phyloP scores from a whole-genome alignment of 495 filamentous ascomycete species.

The Tuber melanosporum region DNA sequence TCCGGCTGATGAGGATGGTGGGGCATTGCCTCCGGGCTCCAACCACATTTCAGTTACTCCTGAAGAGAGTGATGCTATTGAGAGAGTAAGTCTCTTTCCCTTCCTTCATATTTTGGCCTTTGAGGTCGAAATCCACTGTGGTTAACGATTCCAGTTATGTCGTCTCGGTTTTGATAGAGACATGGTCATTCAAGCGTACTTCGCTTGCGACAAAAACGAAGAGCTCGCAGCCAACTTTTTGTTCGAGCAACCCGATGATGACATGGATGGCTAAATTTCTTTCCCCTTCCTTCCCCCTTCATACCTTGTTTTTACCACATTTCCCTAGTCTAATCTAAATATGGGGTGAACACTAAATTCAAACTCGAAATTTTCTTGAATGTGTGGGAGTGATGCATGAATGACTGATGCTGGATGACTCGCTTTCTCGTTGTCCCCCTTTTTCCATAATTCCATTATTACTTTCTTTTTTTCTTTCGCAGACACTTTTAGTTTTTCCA shows the following conservation, averaged over 20 bases:
- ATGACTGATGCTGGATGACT: slow-evolving; percentile 3
- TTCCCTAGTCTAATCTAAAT: background rate
- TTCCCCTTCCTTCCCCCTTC: background rate
- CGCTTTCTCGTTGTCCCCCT: background rate
- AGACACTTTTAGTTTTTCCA: background rate
- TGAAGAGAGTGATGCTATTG: slow-evolving; percentile 93
- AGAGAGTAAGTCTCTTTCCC: slow-evolving; percentile 61
- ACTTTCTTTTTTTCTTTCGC: background rate
- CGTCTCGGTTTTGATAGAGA: slow-evolving; percentile 88
- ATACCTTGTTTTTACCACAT: background rate
- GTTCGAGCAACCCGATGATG: slow-evolving; percentile 92
- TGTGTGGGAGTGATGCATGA: slow-evolving; percentile 4
- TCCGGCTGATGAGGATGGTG: slow-evolving; percentile 50
- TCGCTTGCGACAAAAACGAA: slow-evolving; percentile 98
- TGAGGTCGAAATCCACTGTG: slow-evolving; percentile 13
- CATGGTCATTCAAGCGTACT: slow-evolving; percentile 94
- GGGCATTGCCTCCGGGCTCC: slow-evolving; percentile 74
- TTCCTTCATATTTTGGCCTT: background rate
- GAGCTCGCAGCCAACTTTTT: slow-evolving; percentile 95
- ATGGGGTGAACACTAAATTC: background rate
- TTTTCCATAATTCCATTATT: slow-evolving; percentile 2
- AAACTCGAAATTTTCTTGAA: background rate
- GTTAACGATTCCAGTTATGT: slow-evolving; percentile 62
- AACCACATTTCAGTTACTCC: slow-evolving; percentile 87
- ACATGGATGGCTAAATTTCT: slow-evolving; percentile 41